Evolutionary conservation across 1,284 basidiomycete species (phyloP), one percentile per base, ranked within the genome.

Genomic region (Tilletia indica): DNA sequence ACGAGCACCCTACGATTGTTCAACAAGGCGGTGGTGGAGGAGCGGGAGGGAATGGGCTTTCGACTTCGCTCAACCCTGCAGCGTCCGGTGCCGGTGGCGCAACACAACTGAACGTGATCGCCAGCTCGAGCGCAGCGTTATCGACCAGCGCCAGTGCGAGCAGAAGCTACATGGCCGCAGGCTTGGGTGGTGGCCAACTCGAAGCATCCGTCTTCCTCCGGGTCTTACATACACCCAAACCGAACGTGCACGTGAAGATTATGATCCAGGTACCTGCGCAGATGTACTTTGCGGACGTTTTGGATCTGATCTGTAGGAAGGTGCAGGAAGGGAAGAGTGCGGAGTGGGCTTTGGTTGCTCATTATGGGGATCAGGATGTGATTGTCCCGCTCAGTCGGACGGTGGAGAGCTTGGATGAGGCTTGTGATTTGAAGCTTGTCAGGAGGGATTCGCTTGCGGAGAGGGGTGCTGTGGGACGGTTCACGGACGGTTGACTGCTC

Each of bases 241-340:
- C 71, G 0, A 76, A 80, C 47, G 79, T 82, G 67, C 74, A 75
- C 14, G 80, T 81, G 76, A 82, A 78, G 74, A 85, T 83, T 39
- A 85, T 82, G n/a, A 68, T 86, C 14, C 78, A 85, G 47, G 84
- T 86, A 14, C 72, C 72, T 2, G 89, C 91, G 16, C 94, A 93
- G n/a, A 97, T 93, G 91, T 99, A 97, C 85, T 91, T 98, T 88
- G 92, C 94, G 71, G 95, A 99, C 85, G 92, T 95, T 0, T 89
- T 98, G 49, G 95, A 97, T 77, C 76, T 77, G 74, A 76, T 82
- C 31, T 82, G 83, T 71, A 72, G 77, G 38, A 80, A 81, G 71
- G 74, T 80, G 12, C 76, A 80, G 36, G 73, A 84, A 36, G 78
- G 71, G 1, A 73, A 76, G 25, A 72, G 78, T 4, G 76, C 77